Conservation (phyloP, 163 green algal genomes). For the Botryococcus braunii region DNA sequence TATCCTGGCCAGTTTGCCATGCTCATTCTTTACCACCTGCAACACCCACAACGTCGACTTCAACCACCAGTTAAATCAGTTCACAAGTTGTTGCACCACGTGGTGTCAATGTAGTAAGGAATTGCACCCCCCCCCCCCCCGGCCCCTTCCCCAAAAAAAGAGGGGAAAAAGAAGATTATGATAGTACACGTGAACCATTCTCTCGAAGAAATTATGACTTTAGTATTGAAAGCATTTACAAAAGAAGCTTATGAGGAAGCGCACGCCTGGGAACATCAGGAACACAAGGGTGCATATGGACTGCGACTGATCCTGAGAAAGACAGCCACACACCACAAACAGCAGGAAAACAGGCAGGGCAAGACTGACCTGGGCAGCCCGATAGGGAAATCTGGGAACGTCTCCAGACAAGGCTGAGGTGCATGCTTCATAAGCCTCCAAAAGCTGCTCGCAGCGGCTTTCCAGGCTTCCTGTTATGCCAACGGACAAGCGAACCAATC, state of each 20-base stretch:
- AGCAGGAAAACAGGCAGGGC: conserved; percentile 17
- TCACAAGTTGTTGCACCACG: not conserved
- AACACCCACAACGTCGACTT: not conserved
- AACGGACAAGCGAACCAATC: conserved; percentile 53
- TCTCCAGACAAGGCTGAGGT: not conserved
- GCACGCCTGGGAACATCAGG: no score
- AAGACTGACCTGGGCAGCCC: conserved; percentile 16
- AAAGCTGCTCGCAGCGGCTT: conserved; percentile 48
- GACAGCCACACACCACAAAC: no score
- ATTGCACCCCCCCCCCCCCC: not conserved
- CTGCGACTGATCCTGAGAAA: no score
- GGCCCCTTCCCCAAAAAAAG: not conserved
- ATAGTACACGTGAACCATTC: not conserved
- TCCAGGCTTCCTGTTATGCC: conserved; percentile 55
- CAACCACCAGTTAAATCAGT: not conserved
- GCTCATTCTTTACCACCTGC: conserved; percentile 14
- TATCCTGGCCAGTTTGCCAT: not conserved
- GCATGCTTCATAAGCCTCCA: conserved; percentile 30
- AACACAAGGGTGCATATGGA: no score
- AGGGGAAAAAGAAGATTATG: not conserved
- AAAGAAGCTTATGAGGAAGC: not conserved
- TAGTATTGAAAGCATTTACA: not conserved
- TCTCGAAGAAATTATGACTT: not conserved
- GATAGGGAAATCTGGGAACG: conserved; percentile 14
- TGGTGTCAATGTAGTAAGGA: no score